Evolutionary conservation across 768 basidiomycete species (phyloP).

Genomic region (Suillus paluster): DNA sequence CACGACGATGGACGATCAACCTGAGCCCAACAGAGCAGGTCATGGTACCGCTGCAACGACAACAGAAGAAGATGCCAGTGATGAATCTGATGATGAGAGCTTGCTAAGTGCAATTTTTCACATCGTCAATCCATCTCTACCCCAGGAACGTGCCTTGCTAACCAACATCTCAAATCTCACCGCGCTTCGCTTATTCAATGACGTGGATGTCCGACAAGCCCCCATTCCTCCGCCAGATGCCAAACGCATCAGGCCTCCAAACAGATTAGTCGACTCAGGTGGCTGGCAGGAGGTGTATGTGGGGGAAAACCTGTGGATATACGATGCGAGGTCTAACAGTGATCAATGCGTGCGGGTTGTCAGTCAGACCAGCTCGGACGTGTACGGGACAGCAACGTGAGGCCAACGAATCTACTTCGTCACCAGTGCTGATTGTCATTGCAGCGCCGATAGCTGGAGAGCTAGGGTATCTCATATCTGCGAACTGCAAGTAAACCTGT

Average conservation of each 20-base stretch:
- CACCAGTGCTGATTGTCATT: conserved; percentile 11
- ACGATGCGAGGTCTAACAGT: conserved; percentile 65
- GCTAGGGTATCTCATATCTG: conserved; percentile 69
- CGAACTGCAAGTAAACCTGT: conserved; percentile 73
- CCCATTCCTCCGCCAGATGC: conserved; percentile 51
- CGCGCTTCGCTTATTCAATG: conserved; percentile 71
- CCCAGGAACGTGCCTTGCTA: conserved; percentile 47
- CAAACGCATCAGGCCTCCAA: conserved; percentile 51
- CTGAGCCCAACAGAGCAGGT: conserved; percentile 20
- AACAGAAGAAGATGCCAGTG: conserved; percentile 20
- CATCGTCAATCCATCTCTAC: conserved; percentile 50
- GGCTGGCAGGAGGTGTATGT: conserved; percentile 77
- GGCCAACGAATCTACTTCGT: conserved; percentile 28
- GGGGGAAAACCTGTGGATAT: conserved; percentile 76
- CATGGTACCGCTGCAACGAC: conserved; percentile 23
- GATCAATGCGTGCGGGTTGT: conserved; percentile 75
- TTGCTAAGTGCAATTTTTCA: conserved; percentile 53
- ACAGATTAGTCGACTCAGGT: conserved; percentile 61
- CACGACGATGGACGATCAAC: conserved; percentile 25
- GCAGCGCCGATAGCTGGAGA: conserved; percentile 83
- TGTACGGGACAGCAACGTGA: conserved; percentile 81
- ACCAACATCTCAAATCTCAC: conserved; percentile 63
- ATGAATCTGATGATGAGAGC: conserved; percentile 36
- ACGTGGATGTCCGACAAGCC: conserved; percentile 64
- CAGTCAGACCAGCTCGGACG: conserved; percentile 54